Evolutionary conservation across 2,329 filamentous ascomycete species (phyloP), one percentile per base, ranked within the genome.

Genomic region (Penicillium hordei): DNA sequence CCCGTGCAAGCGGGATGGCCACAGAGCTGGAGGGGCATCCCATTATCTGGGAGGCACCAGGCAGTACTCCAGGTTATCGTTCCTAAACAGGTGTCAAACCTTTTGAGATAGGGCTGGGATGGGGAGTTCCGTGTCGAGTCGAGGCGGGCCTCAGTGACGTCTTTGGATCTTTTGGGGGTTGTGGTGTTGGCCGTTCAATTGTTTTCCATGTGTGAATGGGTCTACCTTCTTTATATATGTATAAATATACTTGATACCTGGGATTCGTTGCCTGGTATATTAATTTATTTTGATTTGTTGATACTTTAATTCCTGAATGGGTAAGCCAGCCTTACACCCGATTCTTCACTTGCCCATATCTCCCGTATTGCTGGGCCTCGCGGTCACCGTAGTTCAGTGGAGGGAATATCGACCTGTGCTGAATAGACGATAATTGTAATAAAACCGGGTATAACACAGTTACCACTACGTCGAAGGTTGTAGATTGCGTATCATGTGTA

Each of bases 1-100:
- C 52, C 38, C 38, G 33, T 44, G 4, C 33, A 9, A 19, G 52
- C 4, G 40, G 13, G 2, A 15, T 31, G n/a, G 57, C 65, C 1
- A 60, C 57, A 1, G 65, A 68, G 45, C n/a, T 68, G 40, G 65
- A 67, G 25, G 65, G 55, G 3, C 48, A 44, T 23, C 31, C 42
- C 3, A 49, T 59, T 2, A 44, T 57, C 13, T 58, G 54, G 25
- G 52, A 55, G 23, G 57, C 34, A 10, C 57, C 57, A 23, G 55
- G 40, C 0, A 53, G 50, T 13, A 57, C 17, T 9, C 55, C 53
- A 1, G 21, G 4, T 1, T 2, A 51, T 19, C 39, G 48, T 31
- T 23, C 9, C 9, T 44, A 38, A 34, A 9, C 1, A 19, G 2
- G 3, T 29, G 4, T 27, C 17, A 27, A 34, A 49, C 7, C 0